Percentiles rank a stretch among this genome's conserved stretches.
These are phyloP conservation scores for Udeniomyces megalosporus DNA, from an alignment of 768 basidiomycete species.

Conservation along the genomic window DNA sequence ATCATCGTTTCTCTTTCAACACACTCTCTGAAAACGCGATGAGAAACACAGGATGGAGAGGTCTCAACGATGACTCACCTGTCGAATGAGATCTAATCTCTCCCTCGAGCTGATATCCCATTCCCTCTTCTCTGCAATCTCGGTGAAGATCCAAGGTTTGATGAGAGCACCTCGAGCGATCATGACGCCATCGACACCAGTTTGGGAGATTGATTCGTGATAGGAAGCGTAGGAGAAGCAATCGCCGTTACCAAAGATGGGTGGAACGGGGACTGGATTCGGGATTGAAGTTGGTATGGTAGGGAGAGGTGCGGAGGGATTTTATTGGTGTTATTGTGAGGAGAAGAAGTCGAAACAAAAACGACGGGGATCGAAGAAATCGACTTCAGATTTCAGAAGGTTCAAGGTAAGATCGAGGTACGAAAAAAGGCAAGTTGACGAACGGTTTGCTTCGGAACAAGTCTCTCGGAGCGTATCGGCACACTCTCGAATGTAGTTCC, in stretches of 20 bases:
- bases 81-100: conserved; percentile 58
- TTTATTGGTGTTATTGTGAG: not conserved
- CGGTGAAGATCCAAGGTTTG: conserved; percentile 43
- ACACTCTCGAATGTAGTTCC: conserved; percentile 81
- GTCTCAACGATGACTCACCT: conserved; percentile 47
- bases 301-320: not conserved
- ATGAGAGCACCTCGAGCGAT: conserved; percentile 85
- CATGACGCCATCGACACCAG: conserved; percentile 90
- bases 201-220: conserved; percentile 55
- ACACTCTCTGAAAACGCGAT: too few species aligned
- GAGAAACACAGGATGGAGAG: too few species aligned
- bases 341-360: not conserved
- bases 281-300: not conserved
- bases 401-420: not conserved
- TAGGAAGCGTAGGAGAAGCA: conserved; percentile 77
- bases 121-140: conserved; percentile 77
- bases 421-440: not conserved
- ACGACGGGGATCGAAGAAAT: conserved; percentile 63
- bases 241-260: conserved; percentile 82
- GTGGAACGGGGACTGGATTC: too few species aligned
- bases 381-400: conserved; percentile 23
- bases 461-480: conserved; percentile 41
- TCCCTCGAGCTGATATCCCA: conserved; percentile 86
- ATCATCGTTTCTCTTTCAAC: too few species aligned
- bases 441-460: conserved; percentile 37